phyloP scores from a whole-genome alignment of 1,284 basidiomycete species.

The Rhodotorula sp. region DNA sequence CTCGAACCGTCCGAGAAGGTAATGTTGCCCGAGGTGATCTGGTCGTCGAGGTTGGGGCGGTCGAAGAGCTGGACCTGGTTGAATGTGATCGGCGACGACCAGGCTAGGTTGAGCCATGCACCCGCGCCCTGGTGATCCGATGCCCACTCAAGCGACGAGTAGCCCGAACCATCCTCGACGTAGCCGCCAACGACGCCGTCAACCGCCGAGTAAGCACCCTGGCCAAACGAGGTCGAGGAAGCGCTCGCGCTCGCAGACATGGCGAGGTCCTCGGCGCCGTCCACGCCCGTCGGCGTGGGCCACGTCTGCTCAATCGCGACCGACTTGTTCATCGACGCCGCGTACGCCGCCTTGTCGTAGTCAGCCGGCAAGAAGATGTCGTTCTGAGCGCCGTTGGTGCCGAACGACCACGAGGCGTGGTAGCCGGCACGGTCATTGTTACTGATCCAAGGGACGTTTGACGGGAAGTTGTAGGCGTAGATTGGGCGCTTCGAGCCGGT shows the following conservation, averaged over 20 bases:
- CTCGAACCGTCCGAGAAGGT: conserved; percentile 23
- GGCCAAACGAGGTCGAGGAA: conserved; percentile 6
- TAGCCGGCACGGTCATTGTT: conserved; percentile 38
- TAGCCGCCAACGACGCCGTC: conserved; percentile 23
- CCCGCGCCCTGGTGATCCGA: conserved; percentile 10
- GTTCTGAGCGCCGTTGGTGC: conserved; percentile 36
- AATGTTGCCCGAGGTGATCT: conserved; percentile 21
- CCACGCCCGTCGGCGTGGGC: conserved; percentile 10
- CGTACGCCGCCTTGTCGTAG: conserved; percentile 8
- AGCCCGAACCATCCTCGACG: conserved; percentile 18
- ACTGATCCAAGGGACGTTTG: conserved; percentile 26
- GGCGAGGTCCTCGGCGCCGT: conserved; percentile 17
- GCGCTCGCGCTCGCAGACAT: not conserved
- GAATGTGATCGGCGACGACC: conserved; percentile 27
- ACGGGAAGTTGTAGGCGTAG: conserved; percentile 32
- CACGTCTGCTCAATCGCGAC: not conserved
- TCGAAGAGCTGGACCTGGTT: conserved; percentile 29
- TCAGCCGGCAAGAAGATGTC: conserved; percentile 36
- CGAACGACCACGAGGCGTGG: conserved; percentile 32
- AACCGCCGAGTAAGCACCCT: conserved; percentile 13
- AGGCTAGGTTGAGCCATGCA: conserved; percentile 22
- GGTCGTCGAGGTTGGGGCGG: conserved; percentile 33
- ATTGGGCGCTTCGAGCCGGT: conserved; percentile 37
- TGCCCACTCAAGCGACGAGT: conserved; percentile 23
- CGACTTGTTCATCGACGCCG: not conserved